These are phyloP conservation scores for Acrodontium crateriforme DNA, from an alignment of 2,329 filamentous ascomycete genomes.

Conservation along the genomic window DNA sequence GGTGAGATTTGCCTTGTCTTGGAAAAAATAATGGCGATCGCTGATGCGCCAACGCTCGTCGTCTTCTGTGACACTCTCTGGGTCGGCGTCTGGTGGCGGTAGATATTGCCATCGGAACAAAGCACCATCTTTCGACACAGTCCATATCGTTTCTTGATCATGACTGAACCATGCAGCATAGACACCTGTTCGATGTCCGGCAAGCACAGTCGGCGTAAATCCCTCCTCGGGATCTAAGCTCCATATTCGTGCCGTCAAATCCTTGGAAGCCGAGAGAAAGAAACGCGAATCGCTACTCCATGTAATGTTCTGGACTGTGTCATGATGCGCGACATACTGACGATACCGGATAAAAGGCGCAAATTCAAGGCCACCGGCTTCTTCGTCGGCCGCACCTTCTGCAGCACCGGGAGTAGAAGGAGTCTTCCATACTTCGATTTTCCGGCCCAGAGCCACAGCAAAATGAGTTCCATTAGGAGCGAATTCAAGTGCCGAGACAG, in stretches of 20 bases:
- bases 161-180: constrained; percentile 94
- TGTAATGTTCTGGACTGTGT: constrained; percentile 70
- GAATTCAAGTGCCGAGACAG: constrained; percentile 73
- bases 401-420: constrained; percentile 56
- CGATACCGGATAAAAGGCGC: constrained; percentile 86
- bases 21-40: constrained; percentile 88
- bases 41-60: constrained; percentile 81
- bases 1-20: constrained; percentile 70
- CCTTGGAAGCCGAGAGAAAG: constrained; percentile 82
- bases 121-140: constrained; percentile 92
- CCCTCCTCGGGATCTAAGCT: constrained; percentile 76
- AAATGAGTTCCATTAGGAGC: constrained; percentile 86
- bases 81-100: constrained; percentile 36
- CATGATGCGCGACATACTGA: constrained; percentile 77
- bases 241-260: constrained; percentile 90
- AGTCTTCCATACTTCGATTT: constrained; percentile 91
- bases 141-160: constrained; percentile 91
- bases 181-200: constrained; percentile 81
- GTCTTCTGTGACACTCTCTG: constrained; percentile 41
- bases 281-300: constrained; percentile 97
- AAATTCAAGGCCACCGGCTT: constrained; percentile 77
- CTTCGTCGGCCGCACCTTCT: constrained; percentile 39
- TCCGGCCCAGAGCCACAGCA: constrained; percentile 72
- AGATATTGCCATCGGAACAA: constrained; percentile 88
- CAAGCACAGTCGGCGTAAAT: constrained; percentile 77